Evolutionary conservation across 192 early-diverging fungal genomes (phyloP).

Genomic region (Coemansia sp.): DNA sequence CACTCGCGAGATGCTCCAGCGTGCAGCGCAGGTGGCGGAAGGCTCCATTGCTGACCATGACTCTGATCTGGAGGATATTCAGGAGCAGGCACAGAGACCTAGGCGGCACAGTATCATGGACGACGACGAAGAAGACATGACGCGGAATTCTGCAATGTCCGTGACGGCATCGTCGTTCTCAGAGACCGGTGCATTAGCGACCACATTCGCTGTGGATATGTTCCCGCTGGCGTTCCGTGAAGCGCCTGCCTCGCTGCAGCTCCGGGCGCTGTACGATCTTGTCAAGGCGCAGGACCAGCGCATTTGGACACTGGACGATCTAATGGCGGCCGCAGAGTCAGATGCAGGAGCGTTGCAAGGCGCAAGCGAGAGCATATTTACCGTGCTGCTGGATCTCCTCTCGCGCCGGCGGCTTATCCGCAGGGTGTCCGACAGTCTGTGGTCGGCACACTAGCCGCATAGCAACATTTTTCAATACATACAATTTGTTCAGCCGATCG

Average conservation of each 20-base stretch:
- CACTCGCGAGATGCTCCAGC: constrained; percentile 52
- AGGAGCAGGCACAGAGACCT: background rate
- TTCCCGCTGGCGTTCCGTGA: constrained; percentile 39
- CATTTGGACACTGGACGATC: constrained; percentile 36
- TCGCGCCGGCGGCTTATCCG: constrained; percentile 35
- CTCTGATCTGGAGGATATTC: background rate
- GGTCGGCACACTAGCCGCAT: constrained; percentile 39
- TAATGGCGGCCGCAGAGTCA: constrained; percentile 8
- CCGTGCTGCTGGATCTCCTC: constrained; percentile 39
- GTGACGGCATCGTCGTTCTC: constrained; percentile 3
- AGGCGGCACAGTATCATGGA: background rate
- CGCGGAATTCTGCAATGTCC: constrained; percentile 8
- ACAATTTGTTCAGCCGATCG: too few relatives aligned
- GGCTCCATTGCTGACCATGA: constrained; percentile 5
- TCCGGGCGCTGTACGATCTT: constrained; percentile 31
- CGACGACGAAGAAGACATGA: constrained; percentile 8
- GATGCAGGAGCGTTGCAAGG: constrained; percentile 9
- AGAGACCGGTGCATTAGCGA: constrained; percentile 6
- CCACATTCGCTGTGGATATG: constrained; percentile 15
- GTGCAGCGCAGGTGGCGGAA: constrained; percentile 31
- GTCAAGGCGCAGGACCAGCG: constrained; percentile 23
- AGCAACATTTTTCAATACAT: too few relatives aligned
- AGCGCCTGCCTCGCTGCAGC: constrained; percentile 27
- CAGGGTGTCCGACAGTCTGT: constrained; percentile 29
- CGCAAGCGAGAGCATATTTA: constrained; percentile 12